phyloP scores from a whole-genome alignment of 164 flowering plant genomes.

The Santalum album region DNA sequence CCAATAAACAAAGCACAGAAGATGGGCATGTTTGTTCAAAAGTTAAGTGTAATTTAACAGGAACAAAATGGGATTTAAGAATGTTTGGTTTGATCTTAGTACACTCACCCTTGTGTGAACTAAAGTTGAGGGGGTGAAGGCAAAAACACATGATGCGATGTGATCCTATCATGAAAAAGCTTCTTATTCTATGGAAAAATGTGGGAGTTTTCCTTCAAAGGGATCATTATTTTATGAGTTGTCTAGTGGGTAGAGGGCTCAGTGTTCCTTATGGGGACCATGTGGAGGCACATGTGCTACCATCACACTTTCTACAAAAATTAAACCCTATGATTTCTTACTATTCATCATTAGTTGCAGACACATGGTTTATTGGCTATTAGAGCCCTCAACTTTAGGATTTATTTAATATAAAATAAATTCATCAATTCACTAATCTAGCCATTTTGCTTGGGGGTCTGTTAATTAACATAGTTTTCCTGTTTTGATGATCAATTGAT shows the following conservation, averaged over 20 bases:
- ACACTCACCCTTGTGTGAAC: background rate
- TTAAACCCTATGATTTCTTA: conserved; percentile 6
- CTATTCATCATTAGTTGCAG: conserved; percentile 10
- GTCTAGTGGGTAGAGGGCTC: conserved; percentile 27
- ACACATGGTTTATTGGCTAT: conserved; percentile 12
- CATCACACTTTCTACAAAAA: conserved; percentile 1
- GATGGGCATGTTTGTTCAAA: background rate
- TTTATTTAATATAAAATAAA: no score
- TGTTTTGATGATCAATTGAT: no score
- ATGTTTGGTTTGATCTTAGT: conserved; percentile 2
- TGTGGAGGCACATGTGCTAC: conserved; percentile 25
- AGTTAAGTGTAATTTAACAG: conserved; percentile 5
- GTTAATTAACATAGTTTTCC: no score
- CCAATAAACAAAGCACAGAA: background rate
- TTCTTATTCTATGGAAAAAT: background rate
- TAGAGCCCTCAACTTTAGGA: no score
- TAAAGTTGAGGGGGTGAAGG: conserved; percentile 3
- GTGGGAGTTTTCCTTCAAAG: background rate
- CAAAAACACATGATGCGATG: conserved; percentile 14
- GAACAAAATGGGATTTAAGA: background rate
- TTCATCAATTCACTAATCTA: no score
- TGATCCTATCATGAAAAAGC: conserved; percentile 3
- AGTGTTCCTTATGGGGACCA: conserved; percentile 28
- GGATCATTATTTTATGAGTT: conserved; percentile 16
- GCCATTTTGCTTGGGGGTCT: no score